These are phyloP conservation scores for Mrakia blollopis DNA, from an alignment of 768 basidiomycete species.

Conservation along the genomic window DNA sequence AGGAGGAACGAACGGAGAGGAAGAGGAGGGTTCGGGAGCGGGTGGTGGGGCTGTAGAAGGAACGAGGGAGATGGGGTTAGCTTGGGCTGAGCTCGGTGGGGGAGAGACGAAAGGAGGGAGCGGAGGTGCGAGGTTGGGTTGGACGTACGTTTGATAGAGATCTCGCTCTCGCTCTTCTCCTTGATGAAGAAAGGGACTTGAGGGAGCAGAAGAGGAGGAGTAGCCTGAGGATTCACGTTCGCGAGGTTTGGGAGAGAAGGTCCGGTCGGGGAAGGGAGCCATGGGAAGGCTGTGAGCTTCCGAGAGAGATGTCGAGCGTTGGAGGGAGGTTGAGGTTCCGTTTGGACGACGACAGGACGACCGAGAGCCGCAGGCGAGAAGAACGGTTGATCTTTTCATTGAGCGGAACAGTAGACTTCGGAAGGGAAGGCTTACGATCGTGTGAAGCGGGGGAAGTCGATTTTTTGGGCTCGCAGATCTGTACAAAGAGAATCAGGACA, in stretches of 20 bases:
- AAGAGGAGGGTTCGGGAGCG: constrained; percentile 88
- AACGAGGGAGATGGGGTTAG: not conserved
- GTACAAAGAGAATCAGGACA: no score
- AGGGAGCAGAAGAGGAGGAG: not conserved
- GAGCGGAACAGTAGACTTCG: no score
- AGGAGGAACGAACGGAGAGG: constrained; percentile 83
- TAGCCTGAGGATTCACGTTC: not conserved
- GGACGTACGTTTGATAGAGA: not conserved
- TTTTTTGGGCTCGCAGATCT: no score
- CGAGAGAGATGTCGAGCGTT: not conserved
- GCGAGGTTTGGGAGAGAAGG: constrained; percentile 6
- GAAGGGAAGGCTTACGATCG: no score
- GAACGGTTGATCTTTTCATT: no score
- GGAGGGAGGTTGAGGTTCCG: not conserved
- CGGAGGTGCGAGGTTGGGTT: not conserved
- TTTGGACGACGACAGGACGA: no score
- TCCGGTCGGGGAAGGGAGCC: constrained; percentile 4
- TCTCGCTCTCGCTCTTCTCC: not conserved
- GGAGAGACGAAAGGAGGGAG: not conserved
- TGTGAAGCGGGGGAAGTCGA: no score
- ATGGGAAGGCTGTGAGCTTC: not conserved
- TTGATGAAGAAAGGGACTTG: not conserved
- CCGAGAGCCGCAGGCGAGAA: no score
- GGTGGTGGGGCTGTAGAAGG: constrained; percentile 45
- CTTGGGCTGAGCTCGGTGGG: no score